phyloP scores from a whole-genome alignment of 805 yeast genomes.

The Kuraishia cidri region DNA sequence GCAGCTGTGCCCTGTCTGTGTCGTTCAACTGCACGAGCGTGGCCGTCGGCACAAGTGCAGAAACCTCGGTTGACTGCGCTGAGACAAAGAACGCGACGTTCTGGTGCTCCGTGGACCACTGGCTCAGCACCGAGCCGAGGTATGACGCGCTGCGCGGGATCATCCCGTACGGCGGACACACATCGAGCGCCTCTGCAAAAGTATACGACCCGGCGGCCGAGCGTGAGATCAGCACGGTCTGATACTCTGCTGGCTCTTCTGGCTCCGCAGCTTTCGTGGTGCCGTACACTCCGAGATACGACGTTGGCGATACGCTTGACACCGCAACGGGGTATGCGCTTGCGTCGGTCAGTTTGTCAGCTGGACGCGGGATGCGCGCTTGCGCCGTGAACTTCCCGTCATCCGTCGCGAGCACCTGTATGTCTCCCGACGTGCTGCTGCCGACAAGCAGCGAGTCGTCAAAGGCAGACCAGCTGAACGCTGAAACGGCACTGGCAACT shows the following conservation, averaged over 20 bases:
- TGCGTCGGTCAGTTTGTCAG: too few species aligned
- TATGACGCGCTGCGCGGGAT: slow-evolving; percentile 35
- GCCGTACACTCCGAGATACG: not conserved
- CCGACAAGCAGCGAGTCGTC: not conserved
- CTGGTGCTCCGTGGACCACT: slow-evolving; percentile 28
- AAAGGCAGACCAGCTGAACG: not conserved
- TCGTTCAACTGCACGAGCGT: slow-evolving; percentile 52
- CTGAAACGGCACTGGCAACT: not conserved
- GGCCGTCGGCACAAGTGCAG: slow-evolving; percentile 28
- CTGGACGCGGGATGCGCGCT: too few species aligned
- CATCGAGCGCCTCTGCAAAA: slow-evolving; percentile 5
- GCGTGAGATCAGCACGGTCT: not conserved
- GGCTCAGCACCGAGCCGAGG: slow-evolving; percentile 28
- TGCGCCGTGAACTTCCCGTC: too few species aligned
- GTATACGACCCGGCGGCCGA: too few species aligned
- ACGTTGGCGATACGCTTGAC: too few species aligned
- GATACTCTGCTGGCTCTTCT: not conserved
- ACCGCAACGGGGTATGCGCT: too few species aligned
- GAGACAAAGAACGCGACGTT: slow-evolving; percentile 40
- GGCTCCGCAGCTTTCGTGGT: not conserved
- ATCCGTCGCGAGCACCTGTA: too few species aligned
- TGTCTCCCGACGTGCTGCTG: not conserved
- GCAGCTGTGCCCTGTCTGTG: slow-evolving; percentile 62
- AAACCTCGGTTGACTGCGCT: slow-evolving; percentile 57
- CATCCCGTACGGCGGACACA: slow-evolving; percentile 44